Evolutionary conservation across 345 rosid genomes (phyloP).

Genomic region (Turritis glabra): DNA sequence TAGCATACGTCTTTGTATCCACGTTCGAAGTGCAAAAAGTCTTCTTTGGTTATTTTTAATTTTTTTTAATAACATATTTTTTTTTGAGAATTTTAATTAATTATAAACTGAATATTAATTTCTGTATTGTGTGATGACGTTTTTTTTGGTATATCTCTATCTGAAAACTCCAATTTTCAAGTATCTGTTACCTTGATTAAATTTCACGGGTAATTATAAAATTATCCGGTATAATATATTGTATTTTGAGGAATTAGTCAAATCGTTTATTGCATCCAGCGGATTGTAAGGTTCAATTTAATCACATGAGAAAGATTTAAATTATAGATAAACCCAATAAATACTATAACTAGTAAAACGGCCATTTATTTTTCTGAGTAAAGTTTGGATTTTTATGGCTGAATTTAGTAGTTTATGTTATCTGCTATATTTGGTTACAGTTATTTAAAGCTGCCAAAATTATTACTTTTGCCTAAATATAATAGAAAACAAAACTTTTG

Average conservation of each 20-base stretch:
- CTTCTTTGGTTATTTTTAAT: neutral
- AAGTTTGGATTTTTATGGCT: neutral
- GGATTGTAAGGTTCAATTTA: neutral
- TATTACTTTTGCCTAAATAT: neutral
- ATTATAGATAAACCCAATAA: neutral
- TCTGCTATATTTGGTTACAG: neutral
- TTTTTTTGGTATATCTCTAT: neutral
- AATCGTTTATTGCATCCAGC: neutral
- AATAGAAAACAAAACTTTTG: neutral
- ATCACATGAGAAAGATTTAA: neutral
- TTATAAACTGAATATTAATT: neutral
- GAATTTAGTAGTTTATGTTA: neutral
- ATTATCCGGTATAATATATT: too few species aligned
- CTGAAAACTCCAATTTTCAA: neutral
- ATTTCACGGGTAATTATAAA: neutral
- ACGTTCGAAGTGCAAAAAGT: conserved; percentile 8
- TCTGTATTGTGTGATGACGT: neutral
- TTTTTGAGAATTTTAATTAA: too few species aligned
- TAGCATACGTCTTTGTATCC: conserved; percentile 22
- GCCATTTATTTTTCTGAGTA: neutral
- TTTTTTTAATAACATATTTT: neutral
- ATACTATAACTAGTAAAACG: neutral
- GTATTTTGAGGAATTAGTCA: neutral
- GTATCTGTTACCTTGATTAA: too few species aligned
- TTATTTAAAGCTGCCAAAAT: neutral